Evolutionary conservation across 2,329 filamentous ascomycete genomes (phyloP).

Genomic region (Nigrospora oryzae): DNA sequence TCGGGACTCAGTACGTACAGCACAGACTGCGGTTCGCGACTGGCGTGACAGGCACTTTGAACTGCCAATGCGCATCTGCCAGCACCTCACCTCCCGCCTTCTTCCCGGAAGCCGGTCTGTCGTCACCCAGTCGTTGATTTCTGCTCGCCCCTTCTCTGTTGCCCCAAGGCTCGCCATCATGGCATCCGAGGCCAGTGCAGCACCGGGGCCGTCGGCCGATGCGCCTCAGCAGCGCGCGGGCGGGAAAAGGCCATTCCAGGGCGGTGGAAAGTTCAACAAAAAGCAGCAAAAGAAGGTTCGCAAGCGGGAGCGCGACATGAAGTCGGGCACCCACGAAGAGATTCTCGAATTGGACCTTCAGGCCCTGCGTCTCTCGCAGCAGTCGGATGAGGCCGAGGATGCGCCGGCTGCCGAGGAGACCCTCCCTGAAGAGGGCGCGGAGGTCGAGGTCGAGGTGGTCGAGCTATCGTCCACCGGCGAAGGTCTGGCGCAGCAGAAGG

Average conservation of each 20-base stretch:
- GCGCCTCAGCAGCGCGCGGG: constrained; percentile 1
- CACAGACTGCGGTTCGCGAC: no score
- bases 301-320: constrained; percentile 51
- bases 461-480: constrained; percentile 88
- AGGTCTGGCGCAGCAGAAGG: constrained; percentile 67
- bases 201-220: background rate
- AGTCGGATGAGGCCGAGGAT: constrained; percentile 17
- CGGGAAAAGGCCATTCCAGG: constrained; percentile 9
- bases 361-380: constrained; percentile 38
- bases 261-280: background rate
- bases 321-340: constrained; percentile 57
- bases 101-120: constrained; percentile 3
- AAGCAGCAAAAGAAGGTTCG: constrained; percentile 37
- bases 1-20: background rate
- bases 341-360: constrained; percentile 57
- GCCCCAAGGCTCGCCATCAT: no score
- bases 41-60: no score
- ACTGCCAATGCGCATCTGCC: constrained; percentile 2
- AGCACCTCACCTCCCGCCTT: background rate
- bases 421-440: constrained; percentile 60
- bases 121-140: background rate
- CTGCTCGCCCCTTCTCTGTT: background rate
- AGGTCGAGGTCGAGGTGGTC: constrained; percentile 74
- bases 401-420: constrained; percentile 17
- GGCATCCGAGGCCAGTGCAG: no score